phyloP scores from a whole-genome alignment of 495 filamentous ascomycete species.

The Echria macrotheca region DNA sequence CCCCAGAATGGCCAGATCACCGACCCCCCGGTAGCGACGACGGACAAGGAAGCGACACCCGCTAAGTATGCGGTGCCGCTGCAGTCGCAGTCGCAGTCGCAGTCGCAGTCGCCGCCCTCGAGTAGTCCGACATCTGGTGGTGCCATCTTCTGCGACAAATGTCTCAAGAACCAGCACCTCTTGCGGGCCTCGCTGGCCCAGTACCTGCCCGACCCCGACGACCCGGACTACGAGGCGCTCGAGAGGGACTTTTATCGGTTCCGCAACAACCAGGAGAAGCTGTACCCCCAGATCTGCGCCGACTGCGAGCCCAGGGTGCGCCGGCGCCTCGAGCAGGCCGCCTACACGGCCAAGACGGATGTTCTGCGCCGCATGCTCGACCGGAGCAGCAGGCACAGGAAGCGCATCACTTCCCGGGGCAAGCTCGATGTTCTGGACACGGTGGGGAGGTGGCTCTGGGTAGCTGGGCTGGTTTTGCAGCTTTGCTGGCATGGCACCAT shows the following conservation, averaged over 20 bases:
- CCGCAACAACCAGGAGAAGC: slow-evolving; percentile 59
- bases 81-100: slow-evolving; percentile 27
- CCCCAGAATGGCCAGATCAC: slow-evolving; percentile 81
- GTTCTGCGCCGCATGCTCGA: slow-evolving; percentile 68
- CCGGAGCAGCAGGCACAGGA: slow-evolving; percentile 44
- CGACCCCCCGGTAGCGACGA: slow-evolving; percentile 67
- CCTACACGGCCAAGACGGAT: slow-evolving; percentile 75
- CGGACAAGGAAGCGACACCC: slow-evolving; percentile 27
- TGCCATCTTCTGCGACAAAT: slow-evolving; percentile 66
- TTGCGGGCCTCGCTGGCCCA: slow-evolving; percentile 59
- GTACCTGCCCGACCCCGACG: slow-evolving; percentile 65
- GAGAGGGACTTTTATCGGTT: slow-evolving; percentile 54
- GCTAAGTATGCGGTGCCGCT: slow-evolving; percentile 37
- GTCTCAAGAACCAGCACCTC: slow-evolving; percentile 77
- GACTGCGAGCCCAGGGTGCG: slow-evolving; percentile 65
- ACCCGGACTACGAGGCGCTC: slow-evolving; percentile 50
- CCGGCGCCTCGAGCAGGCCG: slow-evolving; percentile 57
- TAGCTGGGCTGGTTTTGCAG: slow-evolving; percentile 50
- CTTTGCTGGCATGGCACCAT: slow-evolving; percentile 45
- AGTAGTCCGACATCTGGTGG: slow-evolving; percentile 28
- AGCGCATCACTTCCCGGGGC: slow-evolving; percentile 32
- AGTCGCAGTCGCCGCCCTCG: slow-evolving; percentile 24
- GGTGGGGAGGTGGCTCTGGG: slow-evolving; percentile 44
- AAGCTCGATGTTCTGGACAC: slow-evolving; percentile 49
- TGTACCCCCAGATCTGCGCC: slow-evolving; percentile 80